phyloP scores from a whole-genome alignment of 495 filamentous ascomycete genomes.

The Aspergillus conjunctus region DNA sequence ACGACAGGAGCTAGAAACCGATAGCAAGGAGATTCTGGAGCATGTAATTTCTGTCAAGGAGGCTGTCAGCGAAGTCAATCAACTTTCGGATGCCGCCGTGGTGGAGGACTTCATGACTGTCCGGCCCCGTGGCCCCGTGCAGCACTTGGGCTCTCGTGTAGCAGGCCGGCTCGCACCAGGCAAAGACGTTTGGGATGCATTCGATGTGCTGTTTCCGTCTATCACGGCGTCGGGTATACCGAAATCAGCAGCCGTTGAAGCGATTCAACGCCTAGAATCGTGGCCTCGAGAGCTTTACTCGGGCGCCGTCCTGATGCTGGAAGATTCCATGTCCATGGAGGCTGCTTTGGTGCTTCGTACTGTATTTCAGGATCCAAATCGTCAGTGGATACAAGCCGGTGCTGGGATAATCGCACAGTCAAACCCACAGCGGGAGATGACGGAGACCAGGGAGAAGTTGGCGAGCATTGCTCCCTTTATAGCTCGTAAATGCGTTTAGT shows the following conservation, averaged over 20 bases:
- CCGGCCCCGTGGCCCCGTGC: slow-evolving; percentile 22
- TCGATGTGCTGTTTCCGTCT: slow-evolving; percentile 23
- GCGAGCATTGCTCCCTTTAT: slow-evolving; percentile 26
- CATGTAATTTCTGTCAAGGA: slow-evolving; percentile 26
- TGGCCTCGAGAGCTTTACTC: slow-evolving; percentile 26
- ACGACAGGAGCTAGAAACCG: slow-evolving; percentile 14
- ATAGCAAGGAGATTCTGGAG: slow-evolving; percentile 25
- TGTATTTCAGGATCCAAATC: slow-evolving; percentile 22
- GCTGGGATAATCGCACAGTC: slow-evolving; percentile 27
- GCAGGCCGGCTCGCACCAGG: slow-evolving; percentile 17
- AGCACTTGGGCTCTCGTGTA: slow-evolving; percentile 27
- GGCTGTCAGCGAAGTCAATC: slow-evolving; percentile 20
- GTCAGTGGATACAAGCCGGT: slow-evolving; percentile 25
- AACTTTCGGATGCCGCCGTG: slow-evolving; percentile 13
- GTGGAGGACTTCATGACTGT: slow-evolving; percentile 27
- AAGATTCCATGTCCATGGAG: slow-evolving; percentile 13
- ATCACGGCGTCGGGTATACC: slow-evolving; percentile 27
- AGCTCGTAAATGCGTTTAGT: neutral
- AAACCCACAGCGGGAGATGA: slow-evolving; percentile 20
- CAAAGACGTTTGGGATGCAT: slow-evolving; percentile 24
- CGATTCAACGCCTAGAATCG: slow-evolving; percentile 22
- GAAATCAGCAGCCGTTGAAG: slow-evolving; percentile 19
- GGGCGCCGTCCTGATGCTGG: slow-evolving; percentile 24
- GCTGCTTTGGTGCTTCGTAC: slow-evolving; percentile 25
- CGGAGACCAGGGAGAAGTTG: slow-evolving; percentile 21